A percentile compares a stretch with the other conserved stretches of the same genome.
These are phyloP conservation scores for Irpex sp. DNA, from an alignment of 1,284 basidiomycete genomes.

Conservation along the genomic window DNA sequence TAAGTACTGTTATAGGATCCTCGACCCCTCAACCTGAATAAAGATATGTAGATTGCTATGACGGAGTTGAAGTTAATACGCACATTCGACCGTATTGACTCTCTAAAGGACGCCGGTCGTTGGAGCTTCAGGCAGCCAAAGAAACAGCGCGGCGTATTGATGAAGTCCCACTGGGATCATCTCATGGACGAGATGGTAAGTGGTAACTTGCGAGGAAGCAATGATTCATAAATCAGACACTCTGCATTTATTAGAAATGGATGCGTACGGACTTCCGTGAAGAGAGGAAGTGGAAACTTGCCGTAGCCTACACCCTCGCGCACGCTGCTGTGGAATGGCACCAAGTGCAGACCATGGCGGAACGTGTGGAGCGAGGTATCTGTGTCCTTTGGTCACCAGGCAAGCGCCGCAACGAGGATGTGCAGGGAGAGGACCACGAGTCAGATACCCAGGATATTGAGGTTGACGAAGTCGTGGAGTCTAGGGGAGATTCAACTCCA, in stretches of 20 bases:
- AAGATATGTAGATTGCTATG: conserved; percentile 59
- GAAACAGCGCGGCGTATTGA: conserved; percentile 78
- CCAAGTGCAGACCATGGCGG: conserved; percentile 59
- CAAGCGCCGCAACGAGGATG: conserved; percentile 19
- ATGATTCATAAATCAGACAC: not conserved
- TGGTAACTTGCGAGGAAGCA: not conserved
- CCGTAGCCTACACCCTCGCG: conserved; percentile 83
- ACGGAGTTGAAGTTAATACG: conserved; percentile 74
- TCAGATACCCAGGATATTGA: conserved; percentile 18
- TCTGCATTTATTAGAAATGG: conserved; percentile 70
- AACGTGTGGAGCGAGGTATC: conserved; percentile 66
- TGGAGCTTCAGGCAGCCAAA: conserved; percentile 98
- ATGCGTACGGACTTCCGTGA: conserved; percentile 94
- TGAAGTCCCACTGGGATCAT: conserved; percentile 95
- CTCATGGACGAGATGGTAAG: conserved; percentile 94
- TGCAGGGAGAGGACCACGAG: conserved; percentile 22
- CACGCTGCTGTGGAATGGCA: conserved; percentile 89
- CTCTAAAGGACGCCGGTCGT: conserved; percentile 73
- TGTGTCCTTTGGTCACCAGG: conserved; percentile 58
- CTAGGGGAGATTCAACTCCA: conserved; percentile 28
- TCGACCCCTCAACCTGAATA: no score
- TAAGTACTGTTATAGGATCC: conserved; percentile 33
- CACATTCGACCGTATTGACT: conserved; percentile 84
- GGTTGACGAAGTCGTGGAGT: conserved; percentile 9
- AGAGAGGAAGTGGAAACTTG: conserved; percentile 91